Percentiles rank a stretch among this genome's conserved stretches.
These are phyloP conservation scores for Obelidium mucronatum DNA, from an alignment of 192 early-diverging fungal genomes.

Conservation along the genomic window DNA sequence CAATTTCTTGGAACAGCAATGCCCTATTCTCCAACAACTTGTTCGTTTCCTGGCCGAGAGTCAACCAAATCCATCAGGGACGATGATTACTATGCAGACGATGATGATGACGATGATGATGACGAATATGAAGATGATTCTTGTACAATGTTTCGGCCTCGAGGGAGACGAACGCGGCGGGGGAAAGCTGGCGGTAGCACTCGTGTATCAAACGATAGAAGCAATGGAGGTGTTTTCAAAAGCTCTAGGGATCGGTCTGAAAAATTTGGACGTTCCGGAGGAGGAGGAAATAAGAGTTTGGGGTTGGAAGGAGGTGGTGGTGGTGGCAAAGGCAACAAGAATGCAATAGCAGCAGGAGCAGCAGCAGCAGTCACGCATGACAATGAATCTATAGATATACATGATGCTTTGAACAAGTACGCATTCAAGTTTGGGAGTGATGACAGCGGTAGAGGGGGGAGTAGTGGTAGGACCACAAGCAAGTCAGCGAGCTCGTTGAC, in stretches of 20 bases:
- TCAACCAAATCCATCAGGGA: no score
- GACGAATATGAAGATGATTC: not conserved
- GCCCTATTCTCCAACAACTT: no score
- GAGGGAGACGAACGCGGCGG: not conserved
- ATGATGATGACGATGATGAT: not conserved
- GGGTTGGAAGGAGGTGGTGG: not conserved
- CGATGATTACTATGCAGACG: not conserved
- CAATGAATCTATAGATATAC: not conserved
- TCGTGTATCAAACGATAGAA: no score
- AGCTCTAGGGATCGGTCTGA: no score
- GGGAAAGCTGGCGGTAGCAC: not conserved
- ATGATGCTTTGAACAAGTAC: not conserved
- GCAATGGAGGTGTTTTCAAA: no score
- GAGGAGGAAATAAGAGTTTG: no score
- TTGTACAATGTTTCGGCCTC: not conserved
- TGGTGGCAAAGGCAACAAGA: not conserved
- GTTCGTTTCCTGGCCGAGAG: no score
- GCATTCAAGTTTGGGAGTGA: not conserved
- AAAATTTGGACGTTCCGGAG: no score
- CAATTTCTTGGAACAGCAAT: not conserved
- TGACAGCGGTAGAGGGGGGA: not conserved
- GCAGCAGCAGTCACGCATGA: not conserved
- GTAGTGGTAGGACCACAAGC: not conserved
- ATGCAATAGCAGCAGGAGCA: not conserved
- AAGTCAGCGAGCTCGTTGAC: no score